Evolutionary conservation across 768 basidiomycete species (phyloP).

Genomic region (Amanita exitialis): DNA sequence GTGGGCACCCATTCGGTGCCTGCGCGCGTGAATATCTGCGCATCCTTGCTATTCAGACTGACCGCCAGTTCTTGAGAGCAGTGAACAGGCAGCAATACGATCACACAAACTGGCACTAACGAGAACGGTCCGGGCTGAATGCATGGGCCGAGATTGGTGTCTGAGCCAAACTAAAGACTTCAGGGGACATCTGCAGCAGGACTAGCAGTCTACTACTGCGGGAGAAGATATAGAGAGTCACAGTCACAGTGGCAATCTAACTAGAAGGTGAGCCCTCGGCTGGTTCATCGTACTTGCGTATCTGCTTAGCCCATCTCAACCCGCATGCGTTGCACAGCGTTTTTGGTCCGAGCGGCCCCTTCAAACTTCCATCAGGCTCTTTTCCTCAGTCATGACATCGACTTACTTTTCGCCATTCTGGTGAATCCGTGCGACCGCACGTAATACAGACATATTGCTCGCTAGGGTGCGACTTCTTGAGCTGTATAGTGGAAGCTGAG

Average conservation of each 20-base stretch:
- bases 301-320: conserved; percentile 81
- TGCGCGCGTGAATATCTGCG: conserved; percentile 63
- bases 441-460: conserved; percentile 85
- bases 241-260: neutral
- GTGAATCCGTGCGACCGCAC: conserved; percentile 92
- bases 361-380: conserved; percentile 4
- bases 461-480: conserved; percentile 35
- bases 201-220: conserved; percentile 84
- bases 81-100: conserved; percentile 1
- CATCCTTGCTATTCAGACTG: conserved; percentile 85
- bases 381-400: neutral
- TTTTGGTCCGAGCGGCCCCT: conserved; percentile 93
- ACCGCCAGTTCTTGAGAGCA: conserved; percentile 69
- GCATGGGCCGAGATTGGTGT: conserved; percentile 82
- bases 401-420: conserved; percentile 88
- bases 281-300: conserved; percentile 29
- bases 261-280: conserved; percentile 9
- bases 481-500: conserved; percentile 14
- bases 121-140: conserved; percentile 80
- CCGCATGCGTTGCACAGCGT: conserved; percentile 98
- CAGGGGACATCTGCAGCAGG: conserved; percentile 63
- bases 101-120: conserved; percentile 36
- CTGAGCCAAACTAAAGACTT: conserved; percentile 72
- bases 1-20: conserved; percentile 60
- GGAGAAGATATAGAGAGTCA: neutral